phyloP scores from a whole-genome alignment of 1,284 basidiomycete species.

The Ustilago crameri region DNA sequence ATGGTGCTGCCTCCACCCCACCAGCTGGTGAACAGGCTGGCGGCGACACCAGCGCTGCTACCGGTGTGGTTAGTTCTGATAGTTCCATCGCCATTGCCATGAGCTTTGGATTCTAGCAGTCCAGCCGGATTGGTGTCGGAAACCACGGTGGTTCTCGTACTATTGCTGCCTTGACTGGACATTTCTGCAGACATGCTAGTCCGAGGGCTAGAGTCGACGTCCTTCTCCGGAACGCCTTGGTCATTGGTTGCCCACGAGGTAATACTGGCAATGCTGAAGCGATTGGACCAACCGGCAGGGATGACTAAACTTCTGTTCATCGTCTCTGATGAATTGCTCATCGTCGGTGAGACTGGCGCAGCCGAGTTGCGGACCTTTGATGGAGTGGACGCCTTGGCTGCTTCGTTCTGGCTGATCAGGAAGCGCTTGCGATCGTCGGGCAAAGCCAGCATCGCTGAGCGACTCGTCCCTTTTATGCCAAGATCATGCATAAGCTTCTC shows the following conservation, averaged over 20 bases:
- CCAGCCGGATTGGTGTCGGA: constrained; percentile 36
- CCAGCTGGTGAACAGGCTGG: constrained; percentile 57
- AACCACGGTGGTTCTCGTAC: constrained; percentile 33
- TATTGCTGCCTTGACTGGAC: constrained; percentile 34
- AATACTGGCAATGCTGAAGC: constrained; percentile 79
- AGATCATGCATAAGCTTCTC: constrained; percentile 57
- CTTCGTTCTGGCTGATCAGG: constrained; percentile 71
- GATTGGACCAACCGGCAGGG: constrained; percentile 74
- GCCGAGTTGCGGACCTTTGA: constrained; percentile 18
- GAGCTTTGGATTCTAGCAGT: constrained; percentile 19
- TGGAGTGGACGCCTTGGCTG: constrained; percentile 40
- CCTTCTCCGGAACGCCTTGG: constrained; percentile 20
- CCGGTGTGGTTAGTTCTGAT: constrained; percentile 43
- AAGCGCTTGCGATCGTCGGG: constrained; percentile 77
- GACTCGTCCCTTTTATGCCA: constrained; percentile 78
- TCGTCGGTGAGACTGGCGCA: constrained; percentile 74
- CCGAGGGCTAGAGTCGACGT: constrained; percentile 29
- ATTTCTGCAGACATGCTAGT: constrained; percentile 28
- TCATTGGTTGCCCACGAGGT: constrained; percentile 69
- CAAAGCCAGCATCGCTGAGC: constrained; percentile 76
- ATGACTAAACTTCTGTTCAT: constrained; percentile 47
- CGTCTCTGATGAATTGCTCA: constrained; percentile 71
- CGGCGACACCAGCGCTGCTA: constrained; percentile 41
- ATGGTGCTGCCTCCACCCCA: constrained; percentile 48
- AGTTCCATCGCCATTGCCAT: constrained; percentile 19